These are phyloP conservation scores for Colletotrichum spinosum DNA, from an alignment of 2,329 filamentous ascomycete species.

Conservation along the genomic window DNA sequence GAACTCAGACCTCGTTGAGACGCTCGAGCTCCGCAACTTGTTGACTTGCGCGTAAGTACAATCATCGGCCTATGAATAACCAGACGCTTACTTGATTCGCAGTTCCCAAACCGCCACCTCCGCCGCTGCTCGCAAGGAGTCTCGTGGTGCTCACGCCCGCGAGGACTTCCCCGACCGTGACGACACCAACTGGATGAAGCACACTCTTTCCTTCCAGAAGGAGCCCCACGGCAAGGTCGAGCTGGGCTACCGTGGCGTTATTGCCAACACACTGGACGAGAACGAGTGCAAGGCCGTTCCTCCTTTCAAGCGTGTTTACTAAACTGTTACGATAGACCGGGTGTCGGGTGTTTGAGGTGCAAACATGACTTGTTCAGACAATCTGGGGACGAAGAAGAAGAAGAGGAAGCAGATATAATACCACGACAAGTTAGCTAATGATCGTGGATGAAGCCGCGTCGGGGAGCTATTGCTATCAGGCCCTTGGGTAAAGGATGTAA, in stretches of 20 bases:
- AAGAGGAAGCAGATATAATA: constrained; percentile 27
- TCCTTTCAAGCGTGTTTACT: constrained; percentile 95
- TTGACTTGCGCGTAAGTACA: constrained; percentile 91
- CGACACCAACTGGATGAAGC: constrained; percentile 99
- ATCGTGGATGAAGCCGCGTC: constrained; percentile 28
- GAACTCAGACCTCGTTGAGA: constrained; percentile 98
- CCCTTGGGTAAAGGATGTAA: constrained; percentile 17
- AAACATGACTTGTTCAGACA: constrained; percentile 14
- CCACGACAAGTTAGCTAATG: constrained; percentile 30
- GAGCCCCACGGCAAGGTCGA: constrained; percentile 88
- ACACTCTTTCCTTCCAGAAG: constrained; percentile 97
- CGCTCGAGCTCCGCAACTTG: constrained; percentile 93
- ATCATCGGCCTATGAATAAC: constrained; percentile 14
- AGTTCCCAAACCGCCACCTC: constrained; percentile 91
- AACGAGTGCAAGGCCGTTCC: constrained; percentile 95
- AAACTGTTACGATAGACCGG: constrained; percentile 50
- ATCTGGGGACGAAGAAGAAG: constrained; percentile 1
- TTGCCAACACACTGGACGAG: constrained; percentile 88
- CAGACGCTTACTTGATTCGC: constrained; percentile 14
- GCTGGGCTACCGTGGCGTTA: constrained; percentile 86
- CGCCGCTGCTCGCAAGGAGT: constrained; percentile 95
- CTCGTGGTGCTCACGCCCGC: constrained; percentile 94
- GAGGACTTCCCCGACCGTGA: constrained; percentile 97
- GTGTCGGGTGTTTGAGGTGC: constrained; percentile 29
- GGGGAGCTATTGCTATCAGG: constrained; percentile 13